Evolutionary conservation across 495 filamentous ascomycete species (phyloP), one percentile per base, ranked within the genome.

Genomic region (Zalerion maritima): DNA sequence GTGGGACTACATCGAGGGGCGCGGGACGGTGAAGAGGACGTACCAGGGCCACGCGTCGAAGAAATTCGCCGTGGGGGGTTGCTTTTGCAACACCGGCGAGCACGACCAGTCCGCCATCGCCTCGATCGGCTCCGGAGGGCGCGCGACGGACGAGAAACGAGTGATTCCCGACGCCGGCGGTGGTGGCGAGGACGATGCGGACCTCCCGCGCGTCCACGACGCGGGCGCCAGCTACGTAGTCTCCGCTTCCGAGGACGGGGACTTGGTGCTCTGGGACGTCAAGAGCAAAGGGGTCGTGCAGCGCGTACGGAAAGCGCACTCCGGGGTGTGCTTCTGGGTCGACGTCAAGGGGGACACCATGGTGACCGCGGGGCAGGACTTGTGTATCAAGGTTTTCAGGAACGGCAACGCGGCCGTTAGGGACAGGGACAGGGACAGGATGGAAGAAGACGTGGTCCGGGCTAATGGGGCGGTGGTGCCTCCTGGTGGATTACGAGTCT

Each of bases 1-100:
- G 29, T 97, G 89, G 89, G 78, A 92, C 52, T 97, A 94, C 41
- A 77, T 89, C 2, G 72, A 81, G 15, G 84, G 86, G 2, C 63
- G 73, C 23, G n/a, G n/a, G n/a, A 46, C 55, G 4, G 83, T 82
- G 41, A 74, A 93, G 36, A 97, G 96, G 64, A 97, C 89, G 14
- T 97, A 94, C 62, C 82, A 93, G 53, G 89, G 91, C 5, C 91
- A 96, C 50, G 55, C 62, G 29, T 96, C 94, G 49, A 62, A 69
- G 39, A 80, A 77, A 30, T 94, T 75, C 57, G 84, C 81, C 35
- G 60, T 96, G 15, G 69, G 69, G 14, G 83, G 86, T 4, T 71
- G 73, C 14, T 94, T 94, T 54, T n/a, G n/a, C n/a, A n/a, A n/a
- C n/a, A n/a, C n/a, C n/a, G n/a, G n/a, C n/a, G n/a, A n/a, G n/a